Conservation (phyloP, 495 filamentous ascomycete species). For the Mytilinidion resinicola region DNA sequence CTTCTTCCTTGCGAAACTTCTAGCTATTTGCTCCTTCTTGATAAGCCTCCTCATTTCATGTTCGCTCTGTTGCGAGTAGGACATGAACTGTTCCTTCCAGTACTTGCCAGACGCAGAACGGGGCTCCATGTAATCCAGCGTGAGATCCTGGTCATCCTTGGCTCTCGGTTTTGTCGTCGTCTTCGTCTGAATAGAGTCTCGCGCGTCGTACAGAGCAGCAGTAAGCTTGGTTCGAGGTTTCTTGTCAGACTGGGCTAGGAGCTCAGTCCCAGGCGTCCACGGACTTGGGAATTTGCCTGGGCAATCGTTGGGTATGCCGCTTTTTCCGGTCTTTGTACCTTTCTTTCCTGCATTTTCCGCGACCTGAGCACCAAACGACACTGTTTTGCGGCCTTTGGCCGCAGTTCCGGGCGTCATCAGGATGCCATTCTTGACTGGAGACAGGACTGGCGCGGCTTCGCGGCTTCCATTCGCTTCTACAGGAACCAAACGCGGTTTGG, state of each 20-base stretch:
- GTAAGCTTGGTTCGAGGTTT: conserved; percentile 49
- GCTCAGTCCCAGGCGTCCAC: conserved; percentile 43
- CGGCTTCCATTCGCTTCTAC: conserved; percentile 17
- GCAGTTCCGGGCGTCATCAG: conserved; percentile 84
- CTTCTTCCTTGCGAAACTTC: conserved; percentile 84
- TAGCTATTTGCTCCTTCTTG: conserved; percentile 57
- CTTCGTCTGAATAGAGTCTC: conserved; percentile 23
- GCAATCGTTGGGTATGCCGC: conserved; percentile 46
- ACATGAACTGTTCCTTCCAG: conserved; percentile 88
- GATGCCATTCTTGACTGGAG: conserved; percentile 67
- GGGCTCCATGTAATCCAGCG: conserved; percentile 71
- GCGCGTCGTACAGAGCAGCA: conserved; percentile 37
- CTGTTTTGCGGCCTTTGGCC: conserved; percentile 73
- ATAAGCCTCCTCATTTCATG: conserved; percentile 57
- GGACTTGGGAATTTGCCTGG: conserved; percentile 61
- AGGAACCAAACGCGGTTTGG: conserved; percentile 2
- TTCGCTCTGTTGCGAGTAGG: conserved; percentile 70
- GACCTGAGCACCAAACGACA: conserved; percentile 73
- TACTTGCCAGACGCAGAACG: conserved; percentile 81
- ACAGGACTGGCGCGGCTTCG: conserved; percentile 34
- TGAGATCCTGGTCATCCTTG: conserved; percentile 53
- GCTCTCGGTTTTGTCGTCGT: conserved; percentile 40
- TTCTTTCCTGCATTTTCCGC: conserved; percentile 52
- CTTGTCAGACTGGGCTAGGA: conserved; percentile 15
- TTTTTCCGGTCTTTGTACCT: conserved; percentile 38